Conservation (phyloP, 257 asterid species). For the Solanum etuberosum region DNA sequence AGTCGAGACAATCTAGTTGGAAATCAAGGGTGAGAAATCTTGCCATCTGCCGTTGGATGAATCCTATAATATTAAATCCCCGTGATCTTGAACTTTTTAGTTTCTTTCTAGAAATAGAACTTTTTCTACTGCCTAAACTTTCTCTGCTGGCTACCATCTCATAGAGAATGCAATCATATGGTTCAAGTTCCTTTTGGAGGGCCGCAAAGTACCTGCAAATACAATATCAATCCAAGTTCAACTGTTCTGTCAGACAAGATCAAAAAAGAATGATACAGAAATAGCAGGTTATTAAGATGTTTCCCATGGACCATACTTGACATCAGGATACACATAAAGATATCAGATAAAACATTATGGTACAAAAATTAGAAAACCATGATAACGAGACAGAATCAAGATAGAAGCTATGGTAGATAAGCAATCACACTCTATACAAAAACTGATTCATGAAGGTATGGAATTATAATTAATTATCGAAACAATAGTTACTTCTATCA, state of each 20-base stretch:
- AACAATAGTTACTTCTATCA: neutral
- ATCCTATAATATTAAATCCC: conserved; percentile 75
- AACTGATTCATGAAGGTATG: neutral
- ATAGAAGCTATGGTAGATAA: neutral
- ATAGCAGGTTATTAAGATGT: neutral
- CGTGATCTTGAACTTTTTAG: conserved; percentile 32
- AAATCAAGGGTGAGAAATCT: conserved; percentile 71
- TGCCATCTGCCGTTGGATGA: conserved; percentile 91
- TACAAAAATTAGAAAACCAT: neutral
- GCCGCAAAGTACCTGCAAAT: conserved; percentile 64
- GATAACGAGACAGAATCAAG: neutral
- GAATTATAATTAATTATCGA: neutral
- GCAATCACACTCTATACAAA: neutral
- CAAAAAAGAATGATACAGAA: neutral
- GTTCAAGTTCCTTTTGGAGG: conserved; percentile 58
- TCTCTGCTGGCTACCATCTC: conserved; percentile 98
- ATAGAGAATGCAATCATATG: conserved; percentile 83
- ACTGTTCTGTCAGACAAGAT: neutral
- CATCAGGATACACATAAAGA: neutral
- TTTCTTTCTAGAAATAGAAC: conserved; percentile 41
- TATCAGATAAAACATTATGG: neutral
- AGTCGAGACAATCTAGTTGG: conserved; percentile 89
- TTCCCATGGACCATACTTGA: neutral
- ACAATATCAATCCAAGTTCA: neutral
- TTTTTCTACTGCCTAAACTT: conserved; percentile 65